A percentile compares a stretch with the other conserved stretches of the same genome.
phyloP scores from a whole-genome alignment of 2,329 filamentous ascomycete genomes.

The Catunica adiposa region DNA sequence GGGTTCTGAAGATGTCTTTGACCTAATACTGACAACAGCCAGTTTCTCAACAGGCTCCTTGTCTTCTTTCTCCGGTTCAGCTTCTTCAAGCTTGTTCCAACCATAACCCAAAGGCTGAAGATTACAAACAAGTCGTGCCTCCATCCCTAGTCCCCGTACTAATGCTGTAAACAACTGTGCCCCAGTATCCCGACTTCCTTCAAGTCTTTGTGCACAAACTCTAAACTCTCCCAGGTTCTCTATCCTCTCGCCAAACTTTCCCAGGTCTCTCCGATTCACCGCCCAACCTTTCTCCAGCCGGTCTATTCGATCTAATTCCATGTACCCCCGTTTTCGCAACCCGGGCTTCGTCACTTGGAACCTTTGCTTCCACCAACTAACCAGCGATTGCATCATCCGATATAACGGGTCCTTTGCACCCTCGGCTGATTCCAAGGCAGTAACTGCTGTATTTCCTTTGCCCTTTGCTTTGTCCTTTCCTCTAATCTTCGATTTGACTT shows the following conservation, averaged over 20 bases:
- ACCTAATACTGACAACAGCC: background rate
- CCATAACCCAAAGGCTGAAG: constrained; percentile 79
- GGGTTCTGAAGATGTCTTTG: background rate
- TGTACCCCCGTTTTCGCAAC: constrained; percentile 78
- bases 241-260: constrained; percentile 62
- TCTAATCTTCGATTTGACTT: constrained; percentile 5
- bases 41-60: background rate
- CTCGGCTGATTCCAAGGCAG: constrained; percentile 38
- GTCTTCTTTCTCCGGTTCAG: constrained; percentile 33
- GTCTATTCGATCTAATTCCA: constrained; percentile 57
- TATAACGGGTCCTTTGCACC: constrained; percentile 49
- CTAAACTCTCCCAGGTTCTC: constrained; percentile 51
- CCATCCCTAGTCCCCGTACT: constrained; percentile 61
- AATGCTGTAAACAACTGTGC: constrained; percentile 82
- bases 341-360: constrained; percentile 66
- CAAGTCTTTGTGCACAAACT: constrained; percentile 47
- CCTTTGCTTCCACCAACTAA: constrained; percentile 73
- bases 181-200: constrained; percentile 74
- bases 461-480: constrained; percentile 22
- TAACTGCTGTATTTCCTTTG: constrained; percentile 34
- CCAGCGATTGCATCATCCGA: constrained; percentile 56
- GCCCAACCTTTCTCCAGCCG: constrained; percentile 56
- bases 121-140: constrained; percentile 68
- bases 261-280: constrained; percentile 42
- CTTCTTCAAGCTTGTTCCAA: constrained; percentile 76